Conservation (phyloP, 1,139 yeast genomes). For the Sugiyamaella novakii region DNA sequence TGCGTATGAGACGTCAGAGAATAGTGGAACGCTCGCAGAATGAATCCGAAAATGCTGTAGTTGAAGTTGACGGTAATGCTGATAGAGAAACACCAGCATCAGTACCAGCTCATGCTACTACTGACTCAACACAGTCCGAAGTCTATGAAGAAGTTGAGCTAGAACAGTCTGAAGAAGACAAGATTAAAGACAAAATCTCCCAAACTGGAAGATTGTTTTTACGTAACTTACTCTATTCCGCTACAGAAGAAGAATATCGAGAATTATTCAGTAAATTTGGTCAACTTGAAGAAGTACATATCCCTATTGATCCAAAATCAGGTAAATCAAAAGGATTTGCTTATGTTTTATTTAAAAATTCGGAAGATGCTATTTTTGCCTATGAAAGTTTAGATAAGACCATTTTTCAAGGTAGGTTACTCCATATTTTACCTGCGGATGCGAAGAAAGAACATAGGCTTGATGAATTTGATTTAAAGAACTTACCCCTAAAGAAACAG, state of each 20-base stretch:
- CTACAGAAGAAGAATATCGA: constrained; percentile 77
- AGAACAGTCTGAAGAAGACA: constrained; percentile 49
- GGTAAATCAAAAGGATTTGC: constrained; percentile 94
- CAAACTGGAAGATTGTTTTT: constrained; percentile 83
- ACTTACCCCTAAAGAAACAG: constrained; percentile 90
- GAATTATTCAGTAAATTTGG: constrained; percentile 56
- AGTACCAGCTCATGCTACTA: constrained; percentile 18
- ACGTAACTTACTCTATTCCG: constrained; percentile 79
- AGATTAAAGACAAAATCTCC: constrained; percentile 53
- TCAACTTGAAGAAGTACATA: constrained; percentile 60
- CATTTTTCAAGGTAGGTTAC: constrained; percentile 89
- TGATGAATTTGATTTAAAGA: constrained; percentile 88
- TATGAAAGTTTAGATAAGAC: constrained; percentile 76
- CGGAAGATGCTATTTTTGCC: constrained; percentile 76
- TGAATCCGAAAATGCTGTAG: constrained; percentile 20
- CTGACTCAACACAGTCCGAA: constrained; percentile 30
- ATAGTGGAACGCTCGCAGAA: constrained; percentile 56
- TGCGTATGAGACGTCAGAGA: constrained; percentile 72
- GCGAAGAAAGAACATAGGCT: constrained; percentile 73
- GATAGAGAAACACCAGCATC: constrained; percentile 4
- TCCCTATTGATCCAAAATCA: constrained; percentile 87
- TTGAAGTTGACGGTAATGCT: neutral
- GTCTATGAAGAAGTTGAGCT: constrained; percentile 19
- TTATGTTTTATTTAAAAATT: constrained; percentile 67
- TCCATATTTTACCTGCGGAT: constrained; percentile 87